Evolutionary conservation across 2,329 filamentous ascomycete genomes (phyloP).

Genomic region (Spiromastix sp.): DNA sequence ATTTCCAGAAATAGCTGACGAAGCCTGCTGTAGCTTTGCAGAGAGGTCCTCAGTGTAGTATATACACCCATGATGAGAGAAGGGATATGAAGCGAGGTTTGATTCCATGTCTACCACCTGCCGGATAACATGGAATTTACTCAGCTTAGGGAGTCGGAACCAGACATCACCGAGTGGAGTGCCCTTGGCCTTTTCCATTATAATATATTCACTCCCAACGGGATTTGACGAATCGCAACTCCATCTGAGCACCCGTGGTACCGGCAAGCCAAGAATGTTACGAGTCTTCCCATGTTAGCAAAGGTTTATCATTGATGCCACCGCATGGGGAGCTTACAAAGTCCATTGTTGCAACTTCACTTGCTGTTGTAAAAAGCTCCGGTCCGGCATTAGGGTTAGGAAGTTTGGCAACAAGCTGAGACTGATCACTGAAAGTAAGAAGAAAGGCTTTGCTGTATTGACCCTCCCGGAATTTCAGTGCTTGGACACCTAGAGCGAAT

Average conservation of each 20-base stretch:
- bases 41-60: conserved; percentile 5
- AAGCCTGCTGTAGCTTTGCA: not conserved
- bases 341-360: not conserved
- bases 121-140: conserved; percentile 14
- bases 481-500: not conserved
- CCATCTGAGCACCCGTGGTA: conserved; percentile 20
- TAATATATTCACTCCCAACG: conserved; percentile 25
- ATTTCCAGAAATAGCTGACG: not conserved
- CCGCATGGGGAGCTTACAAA: not conserved
- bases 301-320: not conserved
- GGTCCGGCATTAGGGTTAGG: not conserved
- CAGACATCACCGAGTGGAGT: conserved; percentile 20
- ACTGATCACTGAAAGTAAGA: not conserved
- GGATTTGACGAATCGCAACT: conserved; percentile 17
- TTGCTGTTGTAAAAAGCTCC: not conserved
- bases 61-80: conserved; percentile 11
- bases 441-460: not conserved
- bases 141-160: conserved; percentile 12
- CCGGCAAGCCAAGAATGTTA: conserved; percentile 15
- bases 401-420: not conserved
- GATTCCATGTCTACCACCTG: conserved; percentile 10
- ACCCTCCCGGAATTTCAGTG: not conserved
- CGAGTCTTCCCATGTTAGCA: conserved; percentile 1
- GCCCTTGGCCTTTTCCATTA: conserved; percentile 24
- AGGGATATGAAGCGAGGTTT: conserved; percentile 9